Evolutionary conservation across 306 rosid species (phyloP).

Genomic region (Castanopsis chinensis): DNA sequence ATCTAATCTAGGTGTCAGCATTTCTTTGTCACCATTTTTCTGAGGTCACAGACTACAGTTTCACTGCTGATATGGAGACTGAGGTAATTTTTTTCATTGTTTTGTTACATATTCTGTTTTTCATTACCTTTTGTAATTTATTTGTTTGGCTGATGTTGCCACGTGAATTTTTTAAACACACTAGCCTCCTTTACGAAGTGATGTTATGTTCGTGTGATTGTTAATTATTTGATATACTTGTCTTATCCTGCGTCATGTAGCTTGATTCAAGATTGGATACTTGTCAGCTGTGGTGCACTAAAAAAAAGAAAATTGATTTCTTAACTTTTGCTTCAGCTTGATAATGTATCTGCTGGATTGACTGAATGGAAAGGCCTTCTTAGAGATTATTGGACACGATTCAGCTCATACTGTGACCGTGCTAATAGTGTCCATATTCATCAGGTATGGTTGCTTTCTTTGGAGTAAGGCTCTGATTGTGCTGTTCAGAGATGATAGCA

Average conservation of each 20-base stretch:
- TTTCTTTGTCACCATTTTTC: slow-evolving; percentile 89
- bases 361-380: slow-evolving; percentile 99
- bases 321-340: slow-evolving; percentile 61
- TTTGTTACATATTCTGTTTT: neutral
- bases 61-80: slow-evolving; percentile 97
- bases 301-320: neutral
- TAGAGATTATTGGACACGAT: slow-evolving; percentile 90
- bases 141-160: neutral
- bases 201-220: neutral
- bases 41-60: slow-evolving; percentile 90
- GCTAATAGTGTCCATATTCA: slow-evolving; percentile 71
- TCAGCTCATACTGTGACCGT: slow-evolving; percentile 77
- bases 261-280: neutral
- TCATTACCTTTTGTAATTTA: neutral
- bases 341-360: slow-evolving; percentile 90
- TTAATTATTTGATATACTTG: neutral
- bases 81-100: slow-evolving; percentile 52
- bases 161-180: slow-evolving; percentile 7
- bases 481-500: neutral
- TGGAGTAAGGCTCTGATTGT: slow-evolving; percentile 9
- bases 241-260: neutral
- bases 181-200: neutral
- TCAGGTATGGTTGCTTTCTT: slow-evolving; percentile 51
- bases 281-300: neutral
- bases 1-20: slow-evolving; percentile 80